A percentile compares a stretch with the other conserved stretches of the same genome.
Evolutionary conservation across 2,329 filamentous ascomycete genomes (phyloP).

Genomic region (Ceratocystis cacaofunesta): DNA sequence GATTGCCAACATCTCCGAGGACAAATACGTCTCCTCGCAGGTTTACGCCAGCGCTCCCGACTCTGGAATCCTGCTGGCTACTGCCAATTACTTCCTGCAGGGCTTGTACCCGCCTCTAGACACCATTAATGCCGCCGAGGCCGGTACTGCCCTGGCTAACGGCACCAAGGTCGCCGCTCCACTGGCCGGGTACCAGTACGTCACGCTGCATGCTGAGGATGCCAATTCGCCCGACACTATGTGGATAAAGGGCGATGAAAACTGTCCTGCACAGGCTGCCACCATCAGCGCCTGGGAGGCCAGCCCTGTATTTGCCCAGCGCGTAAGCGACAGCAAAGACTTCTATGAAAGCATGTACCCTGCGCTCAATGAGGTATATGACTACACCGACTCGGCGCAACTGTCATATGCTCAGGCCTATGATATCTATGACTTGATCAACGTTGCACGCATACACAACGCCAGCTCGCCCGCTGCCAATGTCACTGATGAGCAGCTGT

Average conservation of each 20-base stretch:
- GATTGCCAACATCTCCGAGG: slow-evolving; percentile 25
- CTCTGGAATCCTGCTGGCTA: slow-evolving; percentile 24
- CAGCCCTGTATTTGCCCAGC: slow-evolving; percentile 22
- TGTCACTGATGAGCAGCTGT: slow-evolving; percentile 23
- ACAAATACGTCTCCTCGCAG: slow-evolving; percentile 23
- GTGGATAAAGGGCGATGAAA: slow-evolving; percentile 27
- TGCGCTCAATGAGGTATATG: slow-evolving; percentile 23
- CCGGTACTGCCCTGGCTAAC: slow-evolving; percentile 23
- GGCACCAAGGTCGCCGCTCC: slow-evolving; percentile 22
- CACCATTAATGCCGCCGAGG: slow-evolving; percentile 21
- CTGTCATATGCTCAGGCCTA: slow-evolving; percentile 26
- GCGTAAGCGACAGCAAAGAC: slow-evolving; percentile 21
- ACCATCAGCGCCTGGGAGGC: slow-evolving; percentile 22
- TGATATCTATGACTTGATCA: slow-evolving; percentile 26
- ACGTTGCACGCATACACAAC: slow-evolving; percentile 25
- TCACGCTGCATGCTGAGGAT: slow-evolving; percentile 23
- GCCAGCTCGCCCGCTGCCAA: slow-evolving; percentile 23
- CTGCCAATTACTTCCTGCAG: slow-evolving; percentile 26
- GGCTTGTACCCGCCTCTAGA: slow-evolving; percentile 25
- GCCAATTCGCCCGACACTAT: slow-evolving; percentile 25
- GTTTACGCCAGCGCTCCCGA: slow-evolving; percentile 25
- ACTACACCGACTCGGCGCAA: slow-evolving; percentile 22
- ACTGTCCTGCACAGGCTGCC: slow-evolving; percentile 22
- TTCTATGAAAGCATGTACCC: slow-evolving; percentile 24
- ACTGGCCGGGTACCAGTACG: slow-evolving; percentile 26